Evolutionary conservation across 202 grass and related monocot species (phyloP).

Genomic region (Alloteropsis angusta): DNA sequence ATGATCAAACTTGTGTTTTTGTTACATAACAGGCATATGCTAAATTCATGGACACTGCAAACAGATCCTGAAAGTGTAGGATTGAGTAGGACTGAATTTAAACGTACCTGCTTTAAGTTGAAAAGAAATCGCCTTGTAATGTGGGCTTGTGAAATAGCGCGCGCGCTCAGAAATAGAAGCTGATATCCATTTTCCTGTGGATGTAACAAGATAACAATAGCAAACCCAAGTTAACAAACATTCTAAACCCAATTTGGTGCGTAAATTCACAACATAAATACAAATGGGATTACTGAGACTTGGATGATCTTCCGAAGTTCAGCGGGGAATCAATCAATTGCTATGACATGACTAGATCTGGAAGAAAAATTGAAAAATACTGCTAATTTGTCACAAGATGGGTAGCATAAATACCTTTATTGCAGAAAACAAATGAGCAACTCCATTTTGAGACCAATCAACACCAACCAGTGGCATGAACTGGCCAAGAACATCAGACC

Average conservation of each 20-base stretch:
- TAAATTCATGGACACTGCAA: not conserved
- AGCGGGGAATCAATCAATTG: not conserved
- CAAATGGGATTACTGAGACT: too few relatives aligned
- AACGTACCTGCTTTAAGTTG: conserved; percentile 88
- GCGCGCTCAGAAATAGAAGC: conserved; percentile 84
- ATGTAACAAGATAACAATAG: conserved; percentile 24
- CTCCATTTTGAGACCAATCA: conserved; percentile 99
- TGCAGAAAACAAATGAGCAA: conserved; percentile 96
- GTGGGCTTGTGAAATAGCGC: conserved; percentile 97
- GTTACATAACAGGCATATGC: not conserved
- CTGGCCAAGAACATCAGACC: conserved; percentile 97
- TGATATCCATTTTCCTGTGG: conserved; percentile 96
- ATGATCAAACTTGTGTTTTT: not conserved
- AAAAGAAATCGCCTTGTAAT: conserved; percentile 83
- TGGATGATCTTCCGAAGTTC: too few relatives aligned
- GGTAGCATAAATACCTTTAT: conserved; percentile 61
- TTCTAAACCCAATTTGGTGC: not conserved
- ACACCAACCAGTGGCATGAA: conserved; percentile 98
- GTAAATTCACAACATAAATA: too few relatives aligned
- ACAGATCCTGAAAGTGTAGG: conserved; percentile 19
- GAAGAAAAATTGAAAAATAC: conserved; percentile 9
- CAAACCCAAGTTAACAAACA: conserved; percentile 1
- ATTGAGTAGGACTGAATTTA: conserved; percentile 7
- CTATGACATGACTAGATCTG: conserved; percentile 14
- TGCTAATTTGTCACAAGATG: not conserved